These are phyloP conservation scores for Solanum hybrid DNA, from an alignment of 305 asterid genomes.

Conservation along the genomic window DNA sequence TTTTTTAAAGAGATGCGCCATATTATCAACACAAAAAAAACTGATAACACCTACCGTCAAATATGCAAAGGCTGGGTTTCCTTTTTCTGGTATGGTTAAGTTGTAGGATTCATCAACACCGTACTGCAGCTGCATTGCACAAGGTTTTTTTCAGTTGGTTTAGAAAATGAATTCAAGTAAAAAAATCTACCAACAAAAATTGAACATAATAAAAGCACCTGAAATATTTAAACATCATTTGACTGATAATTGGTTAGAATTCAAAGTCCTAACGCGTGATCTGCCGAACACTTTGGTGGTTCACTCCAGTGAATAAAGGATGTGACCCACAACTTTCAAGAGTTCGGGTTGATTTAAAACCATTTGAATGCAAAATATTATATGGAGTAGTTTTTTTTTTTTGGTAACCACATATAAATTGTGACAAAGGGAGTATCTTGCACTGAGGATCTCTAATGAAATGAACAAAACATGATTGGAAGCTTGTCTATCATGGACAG, in stretches of 20 bases:
- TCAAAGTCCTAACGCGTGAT: not conserved
- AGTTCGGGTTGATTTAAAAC: not conserved
- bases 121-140: slow-evolving; percentile 60
- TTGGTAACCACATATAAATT: not conserved
- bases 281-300: not conserved
- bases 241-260: not conserved
- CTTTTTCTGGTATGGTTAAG: slow-evolving; percentile 44
- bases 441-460: not conserved
- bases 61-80: slow-evolving; percentile 47
- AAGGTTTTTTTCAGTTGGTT: not conserved
- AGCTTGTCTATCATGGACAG: not conserved
- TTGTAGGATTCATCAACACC: slow-evolving; percentile 72
- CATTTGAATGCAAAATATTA: not conserved
- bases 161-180: not conserved
- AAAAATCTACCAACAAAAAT: not conserved
- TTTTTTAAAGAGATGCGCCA: not conserved
- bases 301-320: not conserved
- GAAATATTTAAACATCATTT: not conserved
- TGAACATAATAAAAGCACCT: not conserved
- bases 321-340: not conserved
- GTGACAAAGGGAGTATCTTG: not conserved
- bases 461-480: not conserved
- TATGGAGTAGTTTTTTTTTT: not conserved
- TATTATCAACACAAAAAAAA: not conserved
- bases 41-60: slow-evolving; percentile 41